Evolutionary conservation across 2,329 filamentous ascomycete genomes (phyloP), one percentile per base, ranked within the genome.

Genomic region (Sclerotinia borealis): DNA sequence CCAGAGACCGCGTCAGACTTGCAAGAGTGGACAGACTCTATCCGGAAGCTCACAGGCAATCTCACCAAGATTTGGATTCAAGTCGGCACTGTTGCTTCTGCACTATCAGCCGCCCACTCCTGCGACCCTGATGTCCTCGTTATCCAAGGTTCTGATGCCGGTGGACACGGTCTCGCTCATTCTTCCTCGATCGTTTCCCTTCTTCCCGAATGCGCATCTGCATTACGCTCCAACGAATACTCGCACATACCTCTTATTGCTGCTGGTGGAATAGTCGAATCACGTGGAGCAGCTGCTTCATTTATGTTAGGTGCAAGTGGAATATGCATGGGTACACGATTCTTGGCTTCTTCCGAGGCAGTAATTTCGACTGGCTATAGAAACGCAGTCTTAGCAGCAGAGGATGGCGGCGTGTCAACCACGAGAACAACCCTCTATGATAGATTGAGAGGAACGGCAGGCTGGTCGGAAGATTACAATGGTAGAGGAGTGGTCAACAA

Each of bases 381-480:
- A 64, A 70, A 78, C 2, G 79, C 79, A 19, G 73, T 85, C 0
- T 37, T 85, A 0, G 65, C 73, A 0, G 77, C 79, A 4, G 72
- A 59, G 1, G 82, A 85, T 71, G 83, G 83, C 1, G 82, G 82
- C 0, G 73, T 78, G 51, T 77, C 67, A n/a, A 85, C 83, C 0
- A 76, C 77, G 8, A 70, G 81, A 55, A 81, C 79, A 3, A 80
- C 77, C 45, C 71, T 84, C 1, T 85, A 83, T 69, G 82, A 85
- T 72, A 71, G 69, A 5, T 70, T 83, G 6, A 72, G 85, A 5
- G 84, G 83, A 0, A 88, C 83, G 0, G 77, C 76, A 22, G 79
- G 78, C 2, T 89, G 86, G 86, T 83, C 85, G 0, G 73, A 75
- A 41, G 74, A 74, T 17, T 87, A 86, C 70, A 81, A 84, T 72